Evolutionary conservation across 2,329 filamentous ascomycete species (phyloP), one percentile per base, ranked within the genome.

Genomic region (Paraphaeosphaeria sporulosa): DNA sequence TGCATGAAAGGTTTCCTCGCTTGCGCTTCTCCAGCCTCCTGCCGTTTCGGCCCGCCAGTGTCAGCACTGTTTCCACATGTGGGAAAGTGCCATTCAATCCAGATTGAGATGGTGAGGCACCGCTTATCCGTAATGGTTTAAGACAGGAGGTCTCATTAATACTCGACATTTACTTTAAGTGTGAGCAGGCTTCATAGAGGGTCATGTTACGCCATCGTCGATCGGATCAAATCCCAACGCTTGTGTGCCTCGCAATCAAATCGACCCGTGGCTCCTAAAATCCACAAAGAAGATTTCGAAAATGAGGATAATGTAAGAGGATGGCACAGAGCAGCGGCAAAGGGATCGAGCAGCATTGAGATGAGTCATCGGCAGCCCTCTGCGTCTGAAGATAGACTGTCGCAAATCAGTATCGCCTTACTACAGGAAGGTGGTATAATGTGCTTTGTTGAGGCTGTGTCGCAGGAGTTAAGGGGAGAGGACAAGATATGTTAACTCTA

Each of bases 61-160:
- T 52, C 21, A 52, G 49, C 49, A 40, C 49, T 52, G 32, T 21
- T 17, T n/a, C 34, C 49, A 23, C 19, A 40, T n/a, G 21, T 23
- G 34, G 49, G 21, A 40, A 40, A 32, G 34, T 52, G 36, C 3
- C 34, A 12, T n/a, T 40, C 34, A 27, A 42, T 27, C 19, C 25
- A 40, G 49, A n/a, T 13, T 27, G 49, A 40, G 8, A 30, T 40
- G 13, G n/a, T n/a, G 49, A 23, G n/a, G 10, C 49, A 25, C 19
- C 34, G 12, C 23, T 40, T 25, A 10, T 13, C 19, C 3, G 12
- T 15, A 27, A n/a, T 7, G n/a, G 21, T 40, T 27, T 21, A n/a
- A 27, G 21, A 52, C n/a, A 27, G 19, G 17, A 42, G 21, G 21
- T 17, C 42, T 19, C 9, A 12, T 21, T 23, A 12, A 21, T n/a